Base-by-base conservation (phyloP, 345 rosid species). In the Pistacia integerrima region DNA sequence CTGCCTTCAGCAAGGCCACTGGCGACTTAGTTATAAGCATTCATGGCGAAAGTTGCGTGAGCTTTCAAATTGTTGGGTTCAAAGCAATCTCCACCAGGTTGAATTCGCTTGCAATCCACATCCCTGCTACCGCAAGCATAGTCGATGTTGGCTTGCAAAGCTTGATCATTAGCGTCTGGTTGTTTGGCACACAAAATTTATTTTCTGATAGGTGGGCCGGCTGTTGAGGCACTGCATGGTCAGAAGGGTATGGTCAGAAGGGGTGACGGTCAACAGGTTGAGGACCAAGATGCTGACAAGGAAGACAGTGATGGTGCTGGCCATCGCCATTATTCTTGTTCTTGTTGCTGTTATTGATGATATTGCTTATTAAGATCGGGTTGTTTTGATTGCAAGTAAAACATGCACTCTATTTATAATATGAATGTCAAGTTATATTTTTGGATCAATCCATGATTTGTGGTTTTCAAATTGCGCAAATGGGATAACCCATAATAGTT, bases 121-220 rank as follows among this genome's bases (percentile, higher is more conserved):
- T 17, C 56, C 2, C 1, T 14, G 56, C 56, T 78, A 46, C 85
- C 80, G 83, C 98, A 94, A 3, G 76, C 91, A 67, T 88, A 90
- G 64, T 92, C 86, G 68, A 92, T 73, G 77, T 88, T 92, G 22
- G 77, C 80, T 84, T 92, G 93, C 55, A 90, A 73, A 2, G 80
- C 77, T 41, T 78, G 79, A 36, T 88, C 84, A 14, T 82, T 84
- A 0, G 76, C 89, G 10, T 67, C 84, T 0, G 67, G 58, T 78
- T 25, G 0, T 76, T 90, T 0, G 97, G 87, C 38, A 90, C 90
- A 38, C 98, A 92, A 84, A 86, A 90, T 78, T 69, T 87, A 82
- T 84, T 87, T 1, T 18, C 51, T 38, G 22, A 6, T 55, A 25
- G 25, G 25, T 67, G 57, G 25, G 25, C 25, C 25, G 25, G 25